Base-by-base conservation (phyloP, 306 rosid species). In the Vigna hirtella region DNA sequence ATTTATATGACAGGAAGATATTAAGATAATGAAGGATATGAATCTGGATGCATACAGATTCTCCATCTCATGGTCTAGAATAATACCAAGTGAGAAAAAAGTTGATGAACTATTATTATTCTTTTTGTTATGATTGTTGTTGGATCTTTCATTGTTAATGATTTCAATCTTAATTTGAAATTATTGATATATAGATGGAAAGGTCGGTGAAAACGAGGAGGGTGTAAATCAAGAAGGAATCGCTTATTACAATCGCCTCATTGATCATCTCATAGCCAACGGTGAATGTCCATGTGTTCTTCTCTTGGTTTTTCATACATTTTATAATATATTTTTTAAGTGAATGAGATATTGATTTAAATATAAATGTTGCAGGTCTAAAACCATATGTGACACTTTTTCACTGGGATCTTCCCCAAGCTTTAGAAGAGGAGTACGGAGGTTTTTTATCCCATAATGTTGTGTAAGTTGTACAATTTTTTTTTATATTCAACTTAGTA, bases 31-130 rank as follows among this genome's bases (percentile, higher is more conserved):
- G 88, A 90, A 87, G 56, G 1, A 83, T 4, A 82, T 90, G 81
- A 80, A 80, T 28, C 48, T 80, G 55, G 92, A 90, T 78, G 92
- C 92, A 5, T 89, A 85, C 22, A 82, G 96, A 58, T 82, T 92
- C 66, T 92, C 97, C 50, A 82, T 92, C n/a, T 80, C 97, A 0
- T 92, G 97, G 93, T 50, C 97, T 2, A 82, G 93, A 88, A 40
- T 90, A 43, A 73, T 89, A 5, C 89, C 97, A 66, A 83, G 96
- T 88, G 73, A 79, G 88, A 50, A 15, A 32, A 67, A 43, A 2
- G 13, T 47, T 10, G 4, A 17, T 28, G 1, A 6, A 4, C 2
- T 6, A 1, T 47, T 66, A 5, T 1, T 9, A 16, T 3, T 5
- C 26, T 1, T 42, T 17, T 3, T 51, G 18, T 36, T 22, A 9